Conservation (phyloP, 1,284 basidiomycete genomes). For the Irpex lacteus region DNA sequence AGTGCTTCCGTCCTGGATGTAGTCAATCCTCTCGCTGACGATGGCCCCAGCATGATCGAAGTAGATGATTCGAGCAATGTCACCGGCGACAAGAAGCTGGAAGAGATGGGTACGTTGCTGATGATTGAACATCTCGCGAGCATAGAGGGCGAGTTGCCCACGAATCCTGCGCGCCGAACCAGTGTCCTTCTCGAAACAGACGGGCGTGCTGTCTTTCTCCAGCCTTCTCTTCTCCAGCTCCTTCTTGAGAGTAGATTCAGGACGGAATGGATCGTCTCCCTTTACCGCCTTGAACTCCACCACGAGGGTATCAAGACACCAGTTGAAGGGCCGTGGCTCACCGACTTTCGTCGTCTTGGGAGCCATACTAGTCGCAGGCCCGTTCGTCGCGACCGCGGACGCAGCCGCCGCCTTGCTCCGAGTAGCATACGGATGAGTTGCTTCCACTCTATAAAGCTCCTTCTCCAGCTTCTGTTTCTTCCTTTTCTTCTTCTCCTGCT, state of each 20-base stretch:
- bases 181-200: neutral
- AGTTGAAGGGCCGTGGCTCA: neutral
- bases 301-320: neutral
- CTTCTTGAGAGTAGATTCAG: neutral
- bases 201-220: neutral
- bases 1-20: neutral
- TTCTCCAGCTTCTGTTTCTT: neutral
- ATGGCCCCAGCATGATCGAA: conserved; percentile 6
- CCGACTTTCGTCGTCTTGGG: neutral
- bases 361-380: neutral
- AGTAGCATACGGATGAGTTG: neutral
- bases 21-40: conserved; percentile 1
- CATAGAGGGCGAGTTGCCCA: neutral
- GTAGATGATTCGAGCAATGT: neutral
- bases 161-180: neutral
- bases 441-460: neutral
- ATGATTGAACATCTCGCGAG: neutral
- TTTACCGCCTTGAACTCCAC: neutral
- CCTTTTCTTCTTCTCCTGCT: neutral
- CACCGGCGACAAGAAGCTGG: neutral
- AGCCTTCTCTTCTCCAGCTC: neutral
- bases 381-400: neutral
- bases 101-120: neutral
- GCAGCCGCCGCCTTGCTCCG: neutral
- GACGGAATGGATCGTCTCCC: neutral